phyloP scores from a whole-genome alignment of 2,329 filamentous ascomycete species.

The Tolypocladium amazonense region DNA sequence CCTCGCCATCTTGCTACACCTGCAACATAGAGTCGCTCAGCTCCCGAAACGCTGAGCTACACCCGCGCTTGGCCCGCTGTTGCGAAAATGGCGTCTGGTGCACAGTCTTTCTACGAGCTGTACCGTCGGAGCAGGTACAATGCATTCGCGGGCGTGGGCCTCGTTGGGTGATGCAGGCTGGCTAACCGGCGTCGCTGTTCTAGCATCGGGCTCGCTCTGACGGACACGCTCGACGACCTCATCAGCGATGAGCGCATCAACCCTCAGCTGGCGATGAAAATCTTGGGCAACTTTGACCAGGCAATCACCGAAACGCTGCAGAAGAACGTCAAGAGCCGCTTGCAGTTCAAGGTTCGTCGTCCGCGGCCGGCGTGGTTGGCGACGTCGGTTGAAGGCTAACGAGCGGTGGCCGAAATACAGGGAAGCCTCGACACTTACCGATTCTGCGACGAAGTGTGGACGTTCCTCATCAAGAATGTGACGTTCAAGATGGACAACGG shows the following conservation, averaged over 20 bases:
- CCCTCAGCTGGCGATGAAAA: conserved; percentile 97
- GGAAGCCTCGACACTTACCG: conserved; percentile 96
- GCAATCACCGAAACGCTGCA: conserved; percentile 84
- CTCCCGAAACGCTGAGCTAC: neutral
- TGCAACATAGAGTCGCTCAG: neutral
- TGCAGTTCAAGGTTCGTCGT: conserved; percentile 79
- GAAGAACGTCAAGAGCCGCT: conserved; percentile 80
- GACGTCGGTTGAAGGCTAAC: neutral
- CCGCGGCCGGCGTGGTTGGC: neutral
- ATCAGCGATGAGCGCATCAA: conserved; percentile 94
- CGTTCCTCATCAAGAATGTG: conserved; percentile 96
- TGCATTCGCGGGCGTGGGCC: neutral
- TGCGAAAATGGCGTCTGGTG: conserved; percentile 33
- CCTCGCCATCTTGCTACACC: conserved; percentile 1
- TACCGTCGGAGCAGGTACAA: conserved; percentile 96
- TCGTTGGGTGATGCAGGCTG: neutral
- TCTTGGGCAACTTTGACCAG: conserved; percentile 89
- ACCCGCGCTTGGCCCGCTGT: neutral
- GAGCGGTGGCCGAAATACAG: conserved; percentile 30
- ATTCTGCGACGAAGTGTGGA: conserved; percentile 99
- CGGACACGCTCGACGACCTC: conserved; percentile 92
- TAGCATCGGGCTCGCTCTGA: conserved; percentile 87
- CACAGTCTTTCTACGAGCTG: conserved; percentile 74
- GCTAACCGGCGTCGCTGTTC: conserved; percentile 4
- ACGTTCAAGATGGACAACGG: conserved; percentile 94